Evolutionary conservation across 2,329 filamentous ascomycete genomes (phyloP), one percentile per base, ranked within the genome.

Genomic region (Colletotrichum camelliae): DNA sequence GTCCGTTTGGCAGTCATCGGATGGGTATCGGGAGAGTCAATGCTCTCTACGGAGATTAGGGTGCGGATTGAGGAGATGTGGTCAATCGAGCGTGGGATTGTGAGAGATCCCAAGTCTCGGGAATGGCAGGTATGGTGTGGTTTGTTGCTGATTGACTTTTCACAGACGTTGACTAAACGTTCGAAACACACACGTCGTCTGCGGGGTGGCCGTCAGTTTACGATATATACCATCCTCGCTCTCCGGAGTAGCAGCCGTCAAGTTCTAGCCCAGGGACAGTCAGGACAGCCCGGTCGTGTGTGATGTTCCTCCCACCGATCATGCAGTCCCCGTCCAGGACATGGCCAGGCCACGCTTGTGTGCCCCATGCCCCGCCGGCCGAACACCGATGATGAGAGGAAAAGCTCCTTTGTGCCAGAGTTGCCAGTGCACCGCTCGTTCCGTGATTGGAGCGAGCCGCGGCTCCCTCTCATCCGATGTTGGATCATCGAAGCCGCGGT

Each of bases 1-100:
- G 72, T 86, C 83, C 78, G 82, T 79, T 74, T 81, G 73, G 48
- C 68, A 33, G 77, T 65, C 74, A 76, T 77, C 62, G 57, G 43
- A 35, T 62, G 62, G 10, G 24, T 12, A 15, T 67, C 21, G 13
- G 31, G 69, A 73, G 57, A 72, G 57, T n/a, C 52, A 29, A n/a
- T 3, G 9, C 58, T 68, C 64, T 68, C 69, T 27, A 31, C n/a
- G 64, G 57, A 24, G 24, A n/a, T 13, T 61, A 13, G 31, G 18
- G 31, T 18, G 31, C 15, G 37, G 16, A n/a, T 48, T 33, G 8
- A 7, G 12, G 7, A 13, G 43, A 61, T n/a, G 18, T 39, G 37
- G 48, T 64, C n/a, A 64, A 35, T 33, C 13, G 64, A 37, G 12
- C 13, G 29, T 57, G 43, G n/a, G 37, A 39, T 37, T 35, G 62